Conservation (phyloP, 805 yeast species). For the Wickerhamiella domercqiae region DNA sequence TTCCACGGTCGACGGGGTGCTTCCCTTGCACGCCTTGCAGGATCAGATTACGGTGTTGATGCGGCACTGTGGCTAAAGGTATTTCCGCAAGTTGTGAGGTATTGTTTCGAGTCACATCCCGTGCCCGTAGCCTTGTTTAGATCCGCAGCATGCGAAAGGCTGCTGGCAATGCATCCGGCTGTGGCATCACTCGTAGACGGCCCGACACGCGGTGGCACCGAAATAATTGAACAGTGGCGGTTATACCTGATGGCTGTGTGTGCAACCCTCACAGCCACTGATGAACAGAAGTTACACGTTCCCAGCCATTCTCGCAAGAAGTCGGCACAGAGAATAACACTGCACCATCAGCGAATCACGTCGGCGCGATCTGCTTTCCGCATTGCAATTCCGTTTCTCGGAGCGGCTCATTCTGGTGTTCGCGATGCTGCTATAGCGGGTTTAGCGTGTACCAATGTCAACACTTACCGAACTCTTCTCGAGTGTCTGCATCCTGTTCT, state of each 20-base stretch:
- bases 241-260: constrained; percentile 82
- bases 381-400: constrained; percentile 70
- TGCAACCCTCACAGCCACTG: constrained; percentile 76
- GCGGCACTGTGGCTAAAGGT: constrained; percentile 90
- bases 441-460: constrained; percentile 74
- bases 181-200: constrained; percentile 13
- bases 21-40: constrained; percentile 62
- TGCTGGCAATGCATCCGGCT: constrained; percentile 52
- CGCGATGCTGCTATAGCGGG: constrained; percentile 85
- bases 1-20: constrained; percentile 45
- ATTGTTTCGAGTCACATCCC: constrained; percentile 70
- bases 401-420: constrained; percentile 50
- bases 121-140: constrained; percentile 88
- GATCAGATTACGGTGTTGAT: constrained; percentile 87
- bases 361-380: constrained; percentile 82
- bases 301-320: constrained; percentile 59
- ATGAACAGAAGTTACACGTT: constrained; percentile 65
- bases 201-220: constrained; percentile 13
- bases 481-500: constrained; percentile 57
- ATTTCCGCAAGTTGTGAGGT: constrained; percentile 58
- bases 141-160: constrained; percentile 71
- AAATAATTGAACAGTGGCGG: constrained; percentile 72
- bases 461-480: constrained; percentile 67
- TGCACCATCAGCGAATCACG: constrained; percentile 82
- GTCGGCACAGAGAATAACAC: constrained; percentile 61